A percentile compares a stretch with the other conserved stretches of the same genome.
Conservation (phyloP, 306 rosid species). For the Sindora glabra region DNA sequence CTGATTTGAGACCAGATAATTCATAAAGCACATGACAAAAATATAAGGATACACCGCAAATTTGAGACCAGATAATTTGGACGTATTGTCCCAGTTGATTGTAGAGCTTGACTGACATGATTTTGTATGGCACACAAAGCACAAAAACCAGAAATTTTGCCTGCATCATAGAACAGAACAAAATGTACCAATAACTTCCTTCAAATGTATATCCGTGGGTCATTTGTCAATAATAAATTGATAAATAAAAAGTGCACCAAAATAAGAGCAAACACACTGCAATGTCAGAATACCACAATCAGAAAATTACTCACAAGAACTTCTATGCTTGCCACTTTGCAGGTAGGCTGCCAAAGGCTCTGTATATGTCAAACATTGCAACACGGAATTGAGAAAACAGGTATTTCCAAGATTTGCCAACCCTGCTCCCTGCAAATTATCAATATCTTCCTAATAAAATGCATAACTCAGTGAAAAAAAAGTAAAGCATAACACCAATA, state of each 20-base stretch:
- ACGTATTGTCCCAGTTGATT: conserved; percentile 70
- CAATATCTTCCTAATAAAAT: not conserved
- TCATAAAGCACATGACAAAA: not conserved
- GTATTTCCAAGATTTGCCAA: conserved; percentile 85
- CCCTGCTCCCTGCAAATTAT: conserved; percentile 85
- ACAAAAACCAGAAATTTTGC: conserved; percentile 59
- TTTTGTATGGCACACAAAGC: conserved; percentile 95
- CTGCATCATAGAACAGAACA: not conserved
- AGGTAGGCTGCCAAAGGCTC: conserved; percentile 94
- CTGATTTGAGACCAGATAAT: no score
- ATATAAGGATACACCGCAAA: conserved; percentile 75
- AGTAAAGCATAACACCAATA: not conserved
- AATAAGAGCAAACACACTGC: no score
- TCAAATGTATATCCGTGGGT: no score
- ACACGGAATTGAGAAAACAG: conserved; percentile 86
- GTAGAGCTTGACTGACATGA: conserved; percentile 87
- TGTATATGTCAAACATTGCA: conserved; percentile 92
- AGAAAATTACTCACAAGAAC: conserved; percentile 54
- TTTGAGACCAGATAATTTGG: conserved; percentile 74
- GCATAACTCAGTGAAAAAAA: not conserved
- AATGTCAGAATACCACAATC: no score
- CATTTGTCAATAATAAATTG: no score
- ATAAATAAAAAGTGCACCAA: no score
- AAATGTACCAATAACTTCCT: not conserved
- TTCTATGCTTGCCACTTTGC: conserved; percentile 93